phyloP scores from a whole-genome alignment of 2,329 filamentous ascomycete species.

The Hymenoscyphus fructigenus region DNA sequence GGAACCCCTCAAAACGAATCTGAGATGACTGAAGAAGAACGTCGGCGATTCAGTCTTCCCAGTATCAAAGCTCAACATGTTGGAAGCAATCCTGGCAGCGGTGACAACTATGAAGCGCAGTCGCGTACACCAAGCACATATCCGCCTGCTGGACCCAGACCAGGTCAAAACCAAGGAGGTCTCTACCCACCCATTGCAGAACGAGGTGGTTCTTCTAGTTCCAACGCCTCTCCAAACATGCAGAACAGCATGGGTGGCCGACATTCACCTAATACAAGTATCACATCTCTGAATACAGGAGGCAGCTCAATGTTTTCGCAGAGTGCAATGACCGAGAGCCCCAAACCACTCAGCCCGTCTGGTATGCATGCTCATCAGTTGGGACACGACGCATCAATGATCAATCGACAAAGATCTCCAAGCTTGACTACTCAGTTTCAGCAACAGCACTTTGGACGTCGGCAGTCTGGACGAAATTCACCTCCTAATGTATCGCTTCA shows the following conservation, averaged over 20 bases:
- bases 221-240: slow-evolving; percentile 55
- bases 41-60: slow-evolving; percentile 68
- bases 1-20: slow-evolving; percentile 55
- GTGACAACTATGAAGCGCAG: slow-evolving; percentile 49
- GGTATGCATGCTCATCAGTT: slow-evolving; percentile 49
- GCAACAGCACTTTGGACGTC: slow-evolving; percentile 61
- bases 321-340: slow-evolving; percentile 76
- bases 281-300: slow-evolving; percentile 48
- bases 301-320: slow-evolving; percentile 63
- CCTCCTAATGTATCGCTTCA: slow-evolving; percentile 35
- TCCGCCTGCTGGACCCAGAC: slow-evolving; percentile 62
- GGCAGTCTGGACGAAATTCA: slow-evolving; percentile 55
- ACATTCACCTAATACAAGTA: slow-evolving; percentile 51
- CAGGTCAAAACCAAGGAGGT: slow-evolving; percentile 49
- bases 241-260: slow-evolving; percentile 36
- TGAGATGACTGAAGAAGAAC: slow-evolving; percentile 59
- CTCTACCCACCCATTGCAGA: slow-evolving; percentile 63
- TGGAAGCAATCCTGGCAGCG: slow-evolving; percentile 42
- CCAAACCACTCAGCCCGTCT: slow-evolving; percentile 73
- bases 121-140: slow-evolving; percentile 74
- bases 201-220: slow-evolving; percentile 48
- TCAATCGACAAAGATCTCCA: slow-evolving; percentile 61
- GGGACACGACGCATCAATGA: slow-evolving; percentile 52
- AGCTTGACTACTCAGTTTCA: slow-evolving; percentile 64
- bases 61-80: slow-evolving; percentile 73